phyloP scores from a whole-genome alignment of 805 yeast species.

The Candida ortonii region DNA sequence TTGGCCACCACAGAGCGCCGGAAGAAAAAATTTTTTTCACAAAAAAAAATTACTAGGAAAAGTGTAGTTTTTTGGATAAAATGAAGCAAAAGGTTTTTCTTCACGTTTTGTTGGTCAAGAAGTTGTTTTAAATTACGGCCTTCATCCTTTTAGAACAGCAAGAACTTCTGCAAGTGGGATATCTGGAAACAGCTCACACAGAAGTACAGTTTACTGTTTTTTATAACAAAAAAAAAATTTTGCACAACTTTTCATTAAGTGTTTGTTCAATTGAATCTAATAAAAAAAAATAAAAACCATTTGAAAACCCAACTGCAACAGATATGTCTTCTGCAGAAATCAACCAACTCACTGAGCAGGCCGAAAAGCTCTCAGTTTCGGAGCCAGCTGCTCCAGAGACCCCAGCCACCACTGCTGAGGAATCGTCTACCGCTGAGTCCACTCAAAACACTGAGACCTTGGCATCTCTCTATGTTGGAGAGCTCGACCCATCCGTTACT shows the following conservation, averaged over 20 bases:
- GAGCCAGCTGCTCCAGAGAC: slow-evolving; percentile 30
- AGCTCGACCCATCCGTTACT: slow-evolving; percentile 85
- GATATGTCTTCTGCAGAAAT: slow-evolving; percentile 35
- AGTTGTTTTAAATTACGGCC: too few relatives aligned
- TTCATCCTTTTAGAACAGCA: too few relatives aligned
- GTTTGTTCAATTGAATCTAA: too few relatives aligned
- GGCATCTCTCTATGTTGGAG: slow-evolving; percentile 96
- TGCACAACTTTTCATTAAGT: too few relatives aligned
- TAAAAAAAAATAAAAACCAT: slow-evolving; percentile 9
- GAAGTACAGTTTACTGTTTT: slow-evolving; percentile 18
- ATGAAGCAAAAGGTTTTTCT: too few relatives aligned
- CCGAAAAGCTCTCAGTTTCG: slow-evolving; percentile 34
- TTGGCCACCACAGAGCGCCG: too few relatives aligned
- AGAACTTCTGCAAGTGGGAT: background rate
- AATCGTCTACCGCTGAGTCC: slow-evolving; percentile 33
- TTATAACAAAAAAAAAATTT: slow-evolving; percentile 15
- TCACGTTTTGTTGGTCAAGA: too few relatives aligned
- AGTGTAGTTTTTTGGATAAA: too few relatives aligned
- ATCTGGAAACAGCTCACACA: slow-evolving; percentile 10
- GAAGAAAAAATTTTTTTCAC: too few relatives aligned
- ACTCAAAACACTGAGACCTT: slow-evolving; percentile 52
- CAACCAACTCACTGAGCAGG: slow-evolving; percentile 33
- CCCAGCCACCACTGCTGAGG: slow-evolving; percentile 33
- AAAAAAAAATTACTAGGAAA: too few relatives aligned
- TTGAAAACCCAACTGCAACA: slow-evolving; percentile 17